These are phyloP conservation scores for Coemansia sp. DNA, from an alignment of 192 early-diverging fungal species.

Conservation along the genomic window DNA sequence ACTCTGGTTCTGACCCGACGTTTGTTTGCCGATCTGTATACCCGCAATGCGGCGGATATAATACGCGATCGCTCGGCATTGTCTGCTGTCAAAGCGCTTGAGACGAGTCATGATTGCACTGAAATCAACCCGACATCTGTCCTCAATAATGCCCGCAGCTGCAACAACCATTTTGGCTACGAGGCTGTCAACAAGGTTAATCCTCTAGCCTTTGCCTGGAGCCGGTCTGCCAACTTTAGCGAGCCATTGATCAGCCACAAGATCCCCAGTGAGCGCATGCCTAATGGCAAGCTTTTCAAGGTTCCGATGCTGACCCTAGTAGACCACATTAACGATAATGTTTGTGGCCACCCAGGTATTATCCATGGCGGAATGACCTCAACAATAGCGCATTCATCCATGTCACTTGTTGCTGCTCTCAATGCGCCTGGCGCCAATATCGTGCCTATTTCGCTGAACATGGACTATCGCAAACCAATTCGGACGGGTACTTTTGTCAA, in stretches of 20 bases:
- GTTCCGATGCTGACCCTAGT: constrained; percentile 35
- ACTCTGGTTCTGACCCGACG: constrained; percentile 16
- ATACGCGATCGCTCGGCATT: constrained; percentile 25
- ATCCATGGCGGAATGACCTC: constrained; percentile 51
- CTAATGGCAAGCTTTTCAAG: constrained; percentile 1
- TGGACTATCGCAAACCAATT: constrained; percentile 47
- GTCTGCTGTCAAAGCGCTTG: constrained; percentile 25
- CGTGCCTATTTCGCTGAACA: constrained; percentile 28
- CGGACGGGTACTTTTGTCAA: constrained; percentile 39
- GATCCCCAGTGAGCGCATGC: constrained; percentile 16
- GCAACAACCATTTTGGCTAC: constrained; percentile 37
- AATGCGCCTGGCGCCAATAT: constrained; percentile 22
- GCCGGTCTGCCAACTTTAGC: not conserved
- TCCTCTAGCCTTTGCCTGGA: constrained; percentile 38
- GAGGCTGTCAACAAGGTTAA: constrained; percentile 14
- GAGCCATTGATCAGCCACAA: constrained; percentile 17
- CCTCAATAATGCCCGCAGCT: constrained; percentile 1
- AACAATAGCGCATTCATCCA: constrained; percentile 30
- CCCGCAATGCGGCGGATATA: constrained; percentile 19
- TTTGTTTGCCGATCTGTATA: constrained; percentile 10
- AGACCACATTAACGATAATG: constrained; percentile 37
- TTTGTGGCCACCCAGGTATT: constrained; percentile 34
- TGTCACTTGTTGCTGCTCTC: constrained; percentile 32
- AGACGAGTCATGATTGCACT: constrained; percentile 6
- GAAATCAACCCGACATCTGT: constrained; percentile 15